Evolutionary conservation across 768 basidiomycete genomes (phyloP), one percentile per base, ranked within the genome.

Genomic region (Termitomyces heimii): DNA sequence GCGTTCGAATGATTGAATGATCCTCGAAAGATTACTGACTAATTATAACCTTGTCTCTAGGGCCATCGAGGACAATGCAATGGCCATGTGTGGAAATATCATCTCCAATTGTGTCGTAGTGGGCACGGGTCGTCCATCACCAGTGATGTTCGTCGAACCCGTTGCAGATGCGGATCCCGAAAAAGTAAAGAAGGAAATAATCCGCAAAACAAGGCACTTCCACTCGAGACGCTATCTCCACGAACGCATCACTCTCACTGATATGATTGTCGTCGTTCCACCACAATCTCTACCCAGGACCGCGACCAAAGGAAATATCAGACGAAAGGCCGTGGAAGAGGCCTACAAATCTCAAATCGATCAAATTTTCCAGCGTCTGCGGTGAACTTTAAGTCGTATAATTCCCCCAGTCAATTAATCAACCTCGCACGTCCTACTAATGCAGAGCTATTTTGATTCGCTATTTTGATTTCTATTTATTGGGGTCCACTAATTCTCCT

Each of bases 251-350:
- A 79, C 77, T 5, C 81, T 77, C 7, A 62, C 80, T 4, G 77
- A 85, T 49, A 80, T 88, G 78, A 79, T 92, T 57, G 71, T 91
- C 58, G 72, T 91, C 43, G 88, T 89, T 18, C 76, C 82, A 28
- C 73, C 75, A 43, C 77, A 79, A n/a, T 81, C 86, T 1, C 78
- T 92, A 43, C 89, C 89, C 39, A 77, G 89, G 61, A 92, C 89
- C 0, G 83, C 82, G 20, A 89, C 89, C 13, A 92, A 92, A 73
- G 89, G 89, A 29, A 92, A 91, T 65, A 86, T 92, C 61, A 83
- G 89, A 50, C 81, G 89, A 45, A 81, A 77, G 62, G 88, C 86
- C 13, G 87, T 90, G 22, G 89, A 92, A 70, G 85, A 87, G 60
- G 63, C 74, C 26, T 88, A 81, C 74, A 76, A 76, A 64, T 62